phyloP scores from a whole-genome alignment of 164 flowering plant genomes.

The Hamamelis virginiana region DNA sequence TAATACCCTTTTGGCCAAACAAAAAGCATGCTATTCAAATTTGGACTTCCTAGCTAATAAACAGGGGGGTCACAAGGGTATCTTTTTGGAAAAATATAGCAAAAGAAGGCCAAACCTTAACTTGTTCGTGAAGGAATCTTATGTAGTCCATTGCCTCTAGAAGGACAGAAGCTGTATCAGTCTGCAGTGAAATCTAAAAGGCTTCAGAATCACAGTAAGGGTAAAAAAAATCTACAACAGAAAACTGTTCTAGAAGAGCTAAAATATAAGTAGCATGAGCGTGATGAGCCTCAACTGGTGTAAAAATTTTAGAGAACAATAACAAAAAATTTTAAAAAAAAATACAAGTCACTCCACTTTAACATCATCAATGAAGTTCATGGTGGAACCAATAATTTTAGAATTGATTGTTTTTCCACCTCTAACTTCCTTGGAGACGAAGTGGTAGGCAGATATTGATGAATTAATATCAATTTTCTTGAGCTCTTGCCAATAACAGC shows the following conservation, averaged over 20 bases:
- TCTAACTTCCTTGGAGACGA: no score
- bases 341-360: no score
- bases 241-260: not conserved
- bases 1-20: no score
- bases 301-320: no score
- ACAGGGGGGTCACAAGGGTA: not conserved
- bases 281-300: no score
- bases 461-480: not conserved
- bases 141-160: conserved; percentile 85
- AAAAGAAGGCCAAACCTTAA: conserved; percentile 50
- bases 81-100: not conserved
- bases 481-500: not conserved
- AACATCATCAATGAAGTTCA: not conserved
- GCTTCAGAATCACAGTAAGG: not conserved
- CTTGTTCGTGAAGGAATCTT: conserved; percentile 85
- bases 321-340: no score
- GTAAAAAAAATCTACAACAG: not conserved
- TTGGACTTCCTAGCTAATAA: not conserved
- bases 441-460: no score
- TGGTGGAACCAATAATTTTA: not conserved
- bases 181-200: conserved; percentile 41
- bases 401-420: not conserved
- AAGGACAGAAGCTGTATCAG: conserved; percentile 93
- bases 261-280: no score
- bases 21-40: not conserved